Conservation (phyloP, 2,329 filamentous ascomycete genomes). For the Aureobasidium lini region DNA sequence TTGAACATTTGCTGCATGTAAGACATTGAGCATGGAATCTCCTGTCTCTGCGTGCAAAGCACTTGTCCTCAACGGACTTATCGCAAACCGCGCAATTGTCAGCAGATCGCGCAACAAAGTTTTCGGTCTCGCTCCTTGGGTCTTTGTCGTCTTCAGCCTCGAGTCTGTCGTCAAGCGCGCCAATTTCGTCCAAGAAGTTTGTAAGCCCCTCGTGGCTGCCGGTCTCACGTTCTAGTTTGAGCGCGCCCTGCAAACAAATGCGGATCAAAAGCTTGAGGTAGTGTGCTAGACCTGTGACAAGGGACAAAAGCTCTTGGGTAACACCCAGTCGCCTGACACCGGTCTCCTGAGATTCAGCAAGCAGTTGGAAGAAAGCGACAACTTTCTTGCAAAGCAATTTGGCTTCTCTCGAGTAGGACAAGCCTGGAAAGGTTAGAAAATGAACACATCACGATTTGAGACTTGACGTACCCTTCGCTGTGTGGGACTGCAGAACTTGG, state of each 20-base stretch:
- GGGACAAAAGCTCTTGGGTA: slow-evolving; percentile 93
- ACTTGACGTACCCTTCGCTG: slow-evolving; percentile 61
- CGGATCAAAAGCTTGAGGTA: slow-evolving; percentile 96
- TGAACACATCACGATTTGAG: slow-evolving; percentile 18
- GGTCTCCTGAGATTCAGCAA: slow-evolving; percentile 90
- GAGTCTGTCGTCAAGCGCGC: slow-evolving; percentile 71
- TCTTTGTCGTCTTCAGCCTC: slow-evolving; percentile 56
- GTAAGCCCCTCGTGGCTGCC: slow-evolving; percentile 67
- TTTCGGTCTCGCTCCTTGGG: slow-evolving; percentile 32
- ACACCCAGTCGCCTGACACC: slow-evolving; percentile 87
- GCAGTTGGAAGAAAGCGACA: slow-evolving; percentile 89
- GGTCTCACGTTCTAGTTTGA: slow-evolving; percentile 84
- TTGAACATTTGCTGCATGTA: slow-evolving; percentile 60
- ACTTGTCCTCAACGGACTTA: slow-evolving; percentile 91
- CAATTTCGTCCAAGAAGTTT: slow-evolving; percentile 74
- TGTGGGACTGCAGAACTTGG: slow-evolving; percentile 57
- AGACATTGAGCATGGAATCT: slow-evolving; percentile 83
- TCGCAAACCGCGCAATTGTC: slow-evolving; percentile 79
- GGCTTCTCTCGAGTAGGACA: slow-evolving; percentile 91
- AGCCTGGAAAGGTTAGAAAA: slow-evolving; percentile 31
- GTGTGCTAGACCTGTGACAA: slow-evolving; percentile 92
- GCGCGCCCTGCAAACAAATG: slow-evolving; percentile 87
- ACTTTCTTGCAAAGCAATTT: slow-evolving; percentile 99
- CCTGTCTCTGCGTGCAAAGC: slow-evolving; percentile 63
- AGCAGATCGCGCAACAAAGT: slow-evolving; percentile 38